These are phyloP conservation scores for Cydonia oblonga DNA, from an alignment of 331 rosid genomes.

Conservation along the genomic window DNA sequence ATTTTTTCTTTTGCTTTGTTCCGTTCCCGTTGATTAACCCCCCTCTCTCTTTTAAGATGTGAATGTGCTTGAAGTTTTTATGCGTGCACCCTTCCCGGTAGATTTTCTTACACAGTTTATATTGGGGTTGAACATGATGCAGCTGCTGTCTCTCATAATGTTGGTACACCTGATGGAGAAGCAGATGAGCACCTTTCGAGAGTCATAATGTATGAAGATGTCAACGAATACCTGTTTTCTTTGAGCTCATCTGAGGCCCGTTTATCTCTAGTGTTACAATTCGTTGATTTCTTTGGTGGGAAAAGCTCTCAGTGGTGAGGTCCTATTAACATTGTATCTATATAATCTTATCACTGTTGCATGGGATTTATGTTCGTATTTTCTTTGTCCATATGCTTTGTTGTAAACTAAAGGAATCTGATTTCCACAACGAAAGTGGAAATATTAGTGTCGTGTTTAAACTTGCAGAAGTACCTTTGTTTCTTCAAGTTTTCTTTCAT, in stretches of 20 bases:
- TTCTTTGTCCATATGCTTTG: background rate
- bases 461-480: background rate
- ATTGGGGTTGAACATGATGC: constrained; percentile 23
- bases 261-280: constrained; percentile 53
- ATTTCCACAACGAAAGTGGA: background rate
- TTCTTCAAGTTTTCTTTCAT: background rate
- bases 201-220: constrained; percentile 68
- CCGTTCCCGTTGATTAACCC: background rate
- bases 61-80: background rate
- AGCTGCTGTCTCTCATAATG: constrained; percentile 28
- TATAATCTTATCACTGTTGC: background rate
- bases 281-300: constrained; percentile 77
- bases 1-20: background rate
- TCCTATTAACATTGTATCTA: background rate
- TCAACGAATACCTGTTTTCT: constrained; percentile 69
- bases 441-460: too few species aligned
- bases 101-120: constrained; percentile 1
- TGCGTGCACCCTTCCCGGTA: background rate
- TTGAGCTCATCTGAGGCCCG: constrained; percentile 69
- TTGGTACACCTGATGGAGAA: constrained; percentile 33
- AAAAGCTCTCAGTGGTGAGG: constrained; percentile 57
- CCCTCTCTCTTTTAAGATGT: background rate
- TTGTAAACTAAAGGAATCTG: background rate
- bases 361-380: background rate
- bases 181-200: constrained; percentile 65